Conservation (phyloP, 2,329 filamentous ascomycete species). For the Grosmannia huntii region DNA sequence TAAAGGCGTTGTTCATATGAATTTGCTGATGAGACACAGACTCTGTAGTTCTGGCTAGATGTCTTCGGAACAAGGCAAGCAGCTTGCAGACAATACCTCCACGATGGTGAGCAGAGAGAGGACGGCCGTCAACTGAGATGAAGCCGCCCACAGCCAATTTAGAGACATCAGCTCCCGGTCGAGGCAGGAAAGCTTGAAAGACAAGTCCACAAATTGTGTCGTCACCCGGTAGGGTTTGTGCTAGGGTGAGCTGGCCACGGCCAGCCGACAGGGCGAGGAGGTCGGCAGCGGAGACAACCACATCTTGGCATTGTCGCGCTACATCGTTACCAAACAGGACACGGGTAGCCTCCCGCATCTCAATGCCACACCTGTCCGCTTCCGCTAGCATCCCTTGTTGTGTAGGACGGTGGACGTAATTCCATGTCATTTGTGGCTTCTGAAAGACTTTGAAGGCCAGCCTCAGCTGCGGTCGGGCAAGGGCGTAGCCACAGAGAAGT, state of each 20-base stretch:
- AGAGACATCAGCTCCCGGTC: slow-evolving; percentile 27
- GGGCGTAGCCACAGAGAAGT: slow-evolving; percentile 49
- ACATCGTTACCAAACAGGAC: slow-evolving; percentile 45
- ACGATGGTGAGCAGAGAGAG: slow-evolving; percentile 38
- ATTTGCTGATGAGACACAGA: not conserved
- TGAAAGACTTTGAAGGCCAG: slow-evolving; percentile 48
- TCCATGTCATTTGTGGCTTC: slow-evolving; percentile 40
- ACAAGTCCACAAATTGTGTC: slow-evolving; percentile 19
- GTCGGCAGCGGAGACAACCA: not conserved
- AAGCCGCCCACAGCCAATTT: slow-evolving; percentile 42
- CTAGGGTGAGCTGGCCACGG: not conserved
- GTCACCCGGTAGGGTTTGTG: slow-evolving; percentile 6
- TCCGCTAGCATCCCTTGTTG: not conserved
- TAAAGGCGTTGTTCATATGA: slow-evolving; percentile 39
- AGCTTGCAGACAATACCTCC: slow-evolving; percentile 52
- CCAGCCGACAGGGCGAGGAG: not conserved
- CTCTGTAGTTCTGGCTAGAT: slow-evolving; percentile 23
- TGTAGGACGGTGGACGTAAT: slow-evolving; percentile 28
- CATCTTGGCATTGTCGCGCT: slow-evolving; percentile 7
- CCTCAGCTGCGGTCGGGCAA: slow-evolving; percentile 51
- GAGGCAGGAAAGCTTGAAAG: slow-evolving; percentile 47
- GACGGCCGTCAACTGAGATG: slow-evolving; percentile 56
- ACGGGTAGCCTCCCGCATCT: slow-evolving; percentile 42
- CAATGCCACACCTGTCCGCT: slow-evolving; percentile 17
- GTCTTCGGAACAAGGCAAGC: slow-evolving; percentile 35